Evolutionary conservation across 2,329 filamentous ascomycete genomes (phyloP), one percentile per base, ranked within the genome.

Genomic region (Elsinoe arachidis): DNA sequence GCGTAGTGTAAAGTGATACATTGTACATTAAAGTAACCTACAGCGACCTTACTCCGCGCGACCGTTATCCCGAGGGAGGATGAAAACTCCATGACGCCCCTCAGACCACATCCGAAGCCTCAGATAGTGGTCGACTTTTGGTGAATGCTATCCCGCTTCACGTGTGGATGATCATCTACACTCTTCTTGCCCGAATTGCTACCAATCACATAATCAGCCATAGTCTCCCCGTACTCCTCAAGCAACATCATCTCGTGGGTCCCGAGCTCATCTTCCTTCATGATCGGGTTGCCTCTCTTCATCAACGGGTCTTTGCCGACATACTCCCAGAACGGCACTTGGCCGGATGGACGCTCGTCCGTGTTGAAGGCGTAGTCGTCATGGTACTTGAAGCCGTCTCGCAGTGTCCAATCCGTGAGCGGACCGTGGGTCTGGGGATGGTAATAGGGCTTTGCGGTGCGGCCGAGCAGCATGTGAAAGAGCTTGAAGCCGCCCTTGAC

Each of bases 401-500:
- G 58, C 1, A 71, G 61, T 33, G 59, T 58, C 69, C 69, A 71
- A 19, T 64, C 64, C 14, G 64, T 47, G 7, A 71, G 57, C 1
- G 68, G 67, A 1, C 66, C 67, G 3, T 59, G 3, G 46, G 58
- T 17, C 56, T 58, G 30, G 56, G 59, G 56, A 57, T 62, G 35
- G 60, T 63, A 39, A 59, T 61, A 37, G 15, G 46, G 30, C 44
- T 39, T 41, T 6, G 37, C 41, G 5, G 37, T 54, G 6, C 57
- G 41, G 2, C 63, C 57, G 14, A 56, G 51, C 12, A 65, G 14
- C 37, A 33, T 56, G 2, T 55, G 60, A 49, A 63, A 58, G 10
- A 57, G 39, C 12, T 47, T 56, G 56, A 15, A 56, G 15, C 46
- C 63, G 34, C 4, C 57, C 53, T 33, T 63, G 56, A 41, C 63